phyloP scores from a whole-genome alignment of 352 stramenopile genomes.

The Pythium grandisporangium region DNA sequence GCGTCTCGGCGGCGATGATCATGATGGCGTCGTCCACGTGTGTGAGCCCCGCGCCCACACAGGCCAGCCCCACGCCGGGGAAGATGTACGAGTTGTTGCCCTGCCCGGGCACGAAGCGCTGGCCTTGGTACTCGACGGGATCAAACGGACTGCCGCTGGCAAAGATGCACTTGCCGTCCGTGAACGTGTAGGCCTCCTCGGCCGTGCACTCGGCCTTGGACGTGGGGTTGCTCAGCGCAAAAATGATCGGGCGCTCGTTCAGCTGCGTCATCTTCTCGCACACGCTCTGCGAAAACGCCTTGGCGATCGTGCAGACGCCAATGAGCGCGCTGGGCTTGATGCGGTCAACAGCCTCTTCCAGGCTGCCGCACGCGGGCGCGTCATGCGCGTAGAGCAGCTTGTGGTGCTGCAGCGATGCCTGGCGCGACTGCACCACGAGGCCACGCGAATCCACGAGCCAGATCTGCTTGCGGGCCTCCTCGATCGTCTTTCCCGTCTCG shows the following conservation, averaged over 20 bases:
- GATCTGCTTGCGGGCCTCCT: slow-evolving; percentile 87
- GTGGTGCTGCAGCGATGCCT: slow-evolving; percentile 81
- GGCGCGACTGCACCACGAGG: slow-evolving; percentile 66
- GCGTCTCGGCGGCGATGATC: slow-evolving; percentile 70
- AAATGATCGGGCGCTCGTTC: slow-evolving; percentile 93
- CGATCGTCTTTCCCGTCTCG: slow-evolving; percentile 78
- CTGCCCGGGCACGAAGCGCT: slow-evolving; percentile 79
- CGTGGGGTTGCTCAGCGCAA: slow-evolving; percentile 95
- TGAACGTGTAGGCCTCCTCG: slow-evolving; percentile 96
- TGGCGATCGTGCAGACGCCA: slow-evolving; percentile 88
- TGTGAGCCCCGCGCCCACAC: slow-evolving; percentile 77
- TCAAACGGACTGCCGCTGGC: slow-evolving; percentile 95
- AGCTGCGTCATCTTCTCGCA: slow-evolving; percentile 83
- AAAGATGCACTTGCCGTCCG: slow-evolving; percentile 93
- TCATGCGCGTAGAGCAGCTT: slow-evolving; percentile 87
- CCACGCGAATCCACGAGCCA: slow-evolving; percentile 91
- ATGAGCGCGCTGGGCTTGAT: slow-evolving; percentile 94
- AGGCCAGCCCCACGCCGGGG: slow-evolving; percentile 92
- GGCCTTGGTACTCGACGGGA: slow-evolving; percentile 85
- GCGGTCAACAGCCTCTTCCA: slow-evolving; percentile 72
- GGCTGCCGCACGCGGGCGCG: slow-evolving; percentile 38
- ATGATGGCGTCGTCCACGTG: slow-evolving; percentile 78
- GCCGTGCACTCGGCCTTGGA: slow-evolving; percentile 95
- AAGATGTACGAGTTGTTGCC: slow-evolving; percentile 98
- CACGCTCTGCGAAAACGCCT: slow-evolving; percentile 86